Conservation (phyloP, 176 grass and related monocot genomes). For the Zea mays region DNA sequence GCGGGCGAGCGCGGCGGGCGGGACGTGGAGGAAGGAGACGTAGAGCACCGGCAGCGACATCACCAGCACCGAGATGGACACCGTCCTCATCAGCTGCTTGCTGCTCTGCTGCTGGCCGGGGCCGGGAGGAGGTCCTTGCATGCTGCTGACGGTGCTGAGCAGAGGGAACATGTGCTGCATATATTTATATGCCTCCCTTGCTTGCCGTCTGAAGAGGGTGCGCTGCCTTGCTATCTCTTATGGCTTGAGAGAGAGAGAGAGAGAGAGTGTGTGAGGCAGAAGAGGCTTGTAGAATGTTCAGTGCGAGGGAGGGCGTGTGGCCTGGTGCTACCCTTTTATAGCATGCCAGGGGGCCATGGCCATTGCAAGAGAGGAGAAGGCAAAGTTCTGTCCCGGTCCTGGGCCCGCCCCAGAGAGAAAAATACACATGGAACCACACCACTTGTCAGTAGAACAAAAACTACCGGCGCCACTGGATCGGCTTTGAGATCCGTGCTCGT, state of each 20-base stretch:
- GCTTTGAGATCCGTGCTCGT: neutral
- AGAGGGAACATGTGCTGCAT: constrained; percentile 40
- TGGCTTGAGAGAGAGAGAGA: neutral
- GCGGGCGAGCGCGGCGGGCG: constrained; percentile 64
- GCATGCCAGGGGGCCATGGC: neutral
- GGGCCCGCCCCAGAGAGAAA: no score
- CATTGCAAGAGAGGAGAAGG: neutral
- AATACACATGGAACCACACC: neutral
- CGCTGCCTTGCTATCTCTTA: neutral
- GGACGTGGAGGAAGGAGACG: constrained; percentile 80
- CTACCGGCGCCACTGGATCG: neutral
- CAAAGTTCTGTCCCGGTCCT: neutral
- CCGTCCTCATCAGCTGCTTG: constrained; percentile 37
- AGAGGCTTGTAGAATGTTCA: constrained; percentile 26
- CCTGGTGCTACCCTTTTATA: constrained; percentile 44
- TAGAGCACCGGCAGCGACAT: constrained; percentile 80
- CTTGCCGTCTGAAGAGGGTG: neutral
- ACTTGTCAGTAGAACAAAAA: neutral
- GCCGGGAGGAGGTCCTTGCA: constrained; percentile 10
- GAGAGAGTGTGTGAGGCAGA: no score
- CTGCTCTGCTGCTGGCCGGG: neutral
- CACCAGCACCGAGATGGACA: constrained; percentile 84
- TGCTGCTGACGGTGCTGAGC: neutral
- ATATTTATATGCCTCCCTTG: neutral
- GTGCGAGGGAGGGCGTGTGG: constrained; percentile 16